Conservation (phyloP, 1,284 basidiomycete species). For the Sporisorium scitamineum region DNA sequence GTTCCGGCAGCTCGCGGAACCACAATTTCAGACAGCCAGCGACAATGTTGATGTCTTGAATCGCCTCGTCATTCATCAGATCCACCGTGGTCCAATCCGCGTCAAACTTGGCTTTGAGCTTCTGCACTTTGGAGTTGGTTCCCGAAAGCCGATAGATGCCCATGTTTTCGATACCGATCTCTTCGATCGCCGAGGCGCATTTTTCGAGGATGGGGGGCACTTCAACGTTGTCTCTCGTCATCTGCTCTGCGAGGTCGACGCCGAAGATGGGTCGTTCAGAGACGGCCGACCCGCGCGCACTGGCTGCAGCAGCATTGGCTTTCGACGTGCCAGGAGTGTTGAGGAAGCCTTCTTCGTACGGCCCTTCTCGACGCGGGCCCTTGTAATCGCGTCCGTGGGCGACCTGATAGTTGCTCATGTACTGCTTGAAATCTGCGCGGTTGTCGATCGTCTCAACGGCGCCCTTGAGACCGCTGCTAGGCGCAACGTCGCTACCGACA, state of each 20-base stretch:
- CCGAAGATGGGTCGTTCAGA: slow-evolving; percentile 76
- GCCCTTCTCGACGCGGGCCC: slow-evolving; percentile 69
- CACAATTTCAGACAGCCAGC: slow-evolving; percentile 93
- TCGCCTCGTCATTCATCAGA: slow-evolving; percentile 67
- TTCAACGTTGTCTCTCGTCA: slow-evolving; percentile 87
- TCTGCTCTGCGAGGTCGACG: slow-evolving; percentile 89
- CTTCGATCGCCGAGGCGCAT: slow-evolving; percentile 90
- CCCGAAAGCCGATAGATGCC: slow-evolving; percentile 96
- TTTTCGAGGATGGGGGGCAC: slow-evolving; percentile 89
- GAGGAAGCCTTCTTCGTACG: slow-evolving; percentile 69
- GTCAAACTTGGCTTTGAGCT: slow-evolving; percentile 86
- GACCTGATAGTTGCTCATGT: slow-evolving; percentile 94
- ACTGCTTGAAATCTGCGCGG: slow-evolving; percentile 91
- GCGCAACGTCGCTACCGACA: slow-evolving; percentile 69
- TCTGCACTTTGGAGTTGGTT: slow-evolving; percentile 86
- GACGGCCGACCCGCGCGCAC: slow-evolving; percentile 58
- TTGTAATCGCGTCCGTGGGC: slow-evolving; percentile 77
- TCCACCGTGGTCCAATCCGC: slow-evolving; percentile 67
- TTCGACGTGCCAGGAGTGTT: slow-evolving; percentile 17
- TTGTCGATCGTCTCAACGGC: slow-evolving; percentile 93
- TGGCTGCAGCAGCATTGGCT: background rate
- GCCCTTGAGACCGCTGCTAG: slow-evolving; percentile 78
- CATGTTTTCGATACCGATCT: slow-evolving; percentile 78
- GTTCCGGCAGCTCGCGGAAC: slow-evolving; percentile 96
- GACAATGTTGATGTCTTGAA: slow-evolving; percentile 92